Conservation (phyloP, 2,329 filamentous ascomycete genomes). For the Waltergamsia citrina region DNA sequence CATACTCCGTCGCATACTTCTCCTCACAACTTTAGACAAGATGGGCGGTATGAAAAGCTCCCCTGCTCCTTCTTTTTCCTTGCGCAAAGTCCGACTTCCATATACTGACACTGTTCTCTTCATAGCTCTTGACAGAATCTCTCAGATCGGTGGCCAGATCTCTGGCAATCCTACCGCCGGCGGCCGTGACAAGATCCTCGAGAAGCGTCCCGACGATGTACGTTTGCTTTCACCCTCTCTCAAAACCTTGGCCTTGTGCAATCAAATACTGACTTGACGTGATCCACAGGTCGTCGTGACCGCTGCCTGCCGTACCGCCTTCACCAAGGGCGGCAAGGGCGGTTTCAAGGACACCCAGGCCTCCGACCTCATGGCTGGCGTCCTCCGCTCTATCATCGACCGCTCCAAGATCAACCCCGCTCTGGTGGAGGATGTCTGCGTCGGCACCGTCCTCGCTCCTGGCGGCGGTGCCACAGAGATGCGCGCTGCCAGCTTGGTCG, state of each 20-base stretch:
- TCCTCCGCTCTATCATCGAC: constrained; percentile 71
- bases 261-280: too few species aligned
- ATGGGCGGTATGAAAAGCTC: too few species aligned
- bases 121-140: constrained; percentile 45
- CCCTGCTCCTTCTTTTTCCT: too few species aligned
- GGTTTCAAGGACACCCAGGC: constrained; percentile 91
- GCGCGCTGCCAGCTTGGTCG: constrained; percentile 81
- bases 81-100: too few species aligned
- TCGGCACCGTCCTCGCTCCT: constrained; percentile 83
- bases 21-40: too few species aligned
- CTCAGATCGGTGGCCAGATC: constrained; percentile 54
- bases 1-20: too few species aligned
- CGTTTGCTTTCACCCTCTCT: constrained; percentile 23
- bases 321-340: constrained; percentile 89
- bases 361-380: constrained; percentile 75
- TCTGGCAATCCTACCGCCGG: constrained; percentile 46
- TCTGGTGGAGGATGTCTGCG: constrained; percentile 85
- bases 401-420: constrained; percentile 82
- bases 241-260: too few species aligned
- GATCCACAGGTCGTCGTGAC: constrained; percentile 71
- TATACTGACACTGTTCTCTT: too few species aligned
- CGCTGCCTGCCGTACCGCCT: constrained; percentile 78
- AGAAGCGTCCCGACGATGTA: constrained; percentile 62
- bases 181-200: constrained; percentile 45
- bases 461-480: constrained; percentile 96